Base-by-base conservation (phyloP, 2,329 filamentous ascomycete species). In the Alternaria sp. region DNA sequence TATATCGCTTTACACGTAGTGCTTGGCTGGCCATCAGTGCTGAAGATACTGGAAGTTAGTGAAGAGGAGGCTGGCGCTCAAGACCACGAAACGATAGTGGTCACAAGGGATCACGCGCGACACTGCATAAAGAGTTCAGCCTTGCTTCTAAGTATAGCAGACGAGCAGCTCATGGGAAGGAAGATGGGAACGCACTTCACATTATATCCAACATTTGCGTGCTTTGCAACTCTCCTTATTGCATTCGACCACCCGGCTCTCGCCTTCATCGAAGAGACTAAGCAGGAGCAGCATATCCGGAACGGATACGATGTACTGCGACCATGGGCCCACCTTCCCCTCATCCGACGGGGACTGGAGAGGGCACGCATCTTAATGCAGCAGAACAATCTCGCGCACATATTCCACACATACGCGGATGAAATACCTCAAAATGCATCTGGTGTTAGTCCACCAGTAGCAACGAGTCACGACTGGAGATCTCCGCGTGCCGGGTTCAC, bases 1-100 rank as follows among this genome's bases (percentile, higher is more conserved):
- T 74, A 74, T 49, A 42, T 69, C 32, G 69, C 69, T n/a, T 43
- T 73, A n/a, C 70, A 72, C 39, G 63, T 71, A n/a, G 69, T 73
- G 0, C 65, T 74, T 42, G 66, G 66, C 30, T 74, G 71, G 70
- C 70, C 71, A 20, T 72, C 70, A 9, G 66, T 74, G 4, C 44
- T 74, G 5, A 54, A 24, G 42, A 39, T 73, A 16, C 65, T 72
- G 49, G 69, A 73, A 54, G 49, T 66, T 14, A 64, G 63, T 4
- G 58, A 68, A 42, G 51, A 43, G 16, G 66, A 71, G 16, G 44
- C 34, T 8, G 22, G 39, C 26, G 44, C 32, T 24, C 52, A 64
- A 18, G 67, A 67, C 32, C 58, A 53, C 38, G 67, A 70, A 11
- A 62, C 64, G 12, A 24, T 66, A n/a, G 51, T 26, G 6, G 62